phyloP scores from a whole-genome alignment of 306 rosid species.

The Oemleria cerasiformis region DNA sequence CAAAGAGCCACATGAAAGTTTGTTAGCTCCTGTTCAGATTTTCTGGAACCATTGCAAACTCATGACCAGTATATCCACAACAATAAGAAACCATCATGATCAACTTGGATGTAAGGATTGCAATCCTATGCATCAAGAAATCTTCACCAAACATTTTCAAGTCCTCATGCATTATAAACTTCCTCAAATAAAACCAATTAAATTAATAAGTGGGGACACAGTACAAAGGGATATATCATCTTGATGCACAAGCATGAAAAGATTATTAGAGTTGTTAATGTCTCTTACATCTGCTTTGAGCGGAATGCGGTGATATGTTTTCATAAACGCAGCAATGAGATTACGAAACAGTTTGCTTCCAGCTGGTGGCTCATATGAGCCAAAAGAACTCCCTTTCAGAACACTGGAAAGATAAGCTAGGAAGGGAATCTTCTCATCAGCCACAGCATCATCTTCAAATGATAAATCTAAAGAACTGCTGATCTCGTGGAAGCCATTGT shows the following conservation, averaged over 20 bases:
- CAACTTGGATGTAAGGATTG: background rate
- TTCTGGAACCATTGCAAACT: background rate
- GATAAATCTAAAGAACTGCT: conserved; percentile 93
- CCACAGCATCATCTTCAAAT: conserved; percentile 91
- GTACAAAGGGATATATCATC: background rate
- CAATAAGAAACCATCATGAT: background rate
- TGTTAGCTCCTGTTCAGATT: background rate
- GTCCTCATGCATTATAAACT: background rate
- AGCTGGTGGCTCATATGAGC: conserved; percentile 92
- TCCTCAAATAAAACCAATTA: background rate
- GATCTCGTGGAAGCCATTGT: conserved; percentile 84
- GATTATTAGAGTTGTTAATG: background rate
- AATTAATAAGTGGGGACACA: background rate
- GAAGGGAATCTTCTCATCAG: conserved; percentile 97
- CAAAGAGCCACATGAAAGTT: background rate
- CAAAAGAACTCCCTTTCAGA: conserved; percentile 58
- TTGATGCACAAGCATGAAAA: conserved; percentile 4
- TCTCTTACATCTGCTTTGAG: conserved; percentile 68
- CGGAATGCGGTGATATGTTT: conserved; percentile 92
- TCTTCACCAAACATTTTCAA: background rate
- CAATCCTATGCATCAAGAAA: background rate
- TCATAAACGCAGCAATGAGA: conserved; percentile 88
- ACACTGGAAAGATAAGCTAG: conserved; percentile 75
- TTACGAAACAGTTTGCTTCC: conserved; percentile 86
- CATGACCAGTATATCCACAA: background rate